Evolutionary conservation across 1,284 basidiomycete genomes (phyloP).

Genomic region (Trametes pubescens): DNA sequence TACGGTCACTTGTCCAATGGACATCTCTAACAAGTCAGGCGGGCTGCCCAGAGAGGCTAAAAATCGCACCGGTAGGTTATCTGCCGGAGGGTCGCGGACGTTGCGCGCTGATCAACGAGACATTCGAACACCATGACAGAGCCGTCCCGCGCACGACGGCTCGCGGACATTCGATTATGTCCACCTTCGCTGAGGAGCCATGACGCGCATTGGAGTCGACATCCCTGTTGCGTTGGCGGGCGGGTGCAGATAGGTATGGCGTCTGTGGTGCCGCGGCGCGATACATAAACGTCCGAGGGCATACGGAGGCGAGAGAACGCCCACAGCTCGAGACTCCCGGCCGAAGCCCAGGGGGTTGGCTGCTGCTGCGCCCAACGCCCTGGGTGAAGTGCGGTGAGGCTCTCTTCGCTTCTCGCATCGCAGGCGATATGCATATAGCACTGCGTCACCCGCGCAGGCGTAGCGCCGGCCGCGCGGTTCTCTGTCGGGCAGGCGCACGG

Average conservation of each 20-base stretch:
- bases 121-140: background rate
- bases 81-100: background rate
- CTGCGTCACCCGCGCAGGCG: background rate
- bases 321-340: background rate
- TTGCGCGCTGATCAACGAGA: constrained; percentile 1
- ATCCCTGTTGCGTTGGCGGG: too few relatives aligned
- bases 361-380: background rate
- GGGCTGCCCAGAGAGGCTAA: background rate
- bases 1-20: background rate
- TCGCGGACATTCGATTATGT: background rate
- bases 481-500: background rate
- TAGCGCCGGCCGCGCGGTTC: background rate
- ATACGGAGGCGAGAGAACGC: background rate
- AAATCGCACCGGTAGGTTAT: background rate
- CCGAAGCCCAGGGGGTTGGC: background rate
- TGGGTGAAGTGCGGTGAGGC: background rate
- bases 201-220: too few relatives aligned
- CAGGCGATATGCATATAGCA: background rate
- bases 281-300: background rate
- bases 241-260: too few relatives aligned
- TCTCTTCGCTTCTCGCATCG: background rate
- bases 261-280: background rate
- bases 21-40: background rate
- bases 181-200: too few relatives aligned
- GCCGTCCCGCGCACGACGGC: background rate